Conservation (phyloP, 495 filamentous ascomycete genomes). For the Penicillium crystallinum region DNA sequence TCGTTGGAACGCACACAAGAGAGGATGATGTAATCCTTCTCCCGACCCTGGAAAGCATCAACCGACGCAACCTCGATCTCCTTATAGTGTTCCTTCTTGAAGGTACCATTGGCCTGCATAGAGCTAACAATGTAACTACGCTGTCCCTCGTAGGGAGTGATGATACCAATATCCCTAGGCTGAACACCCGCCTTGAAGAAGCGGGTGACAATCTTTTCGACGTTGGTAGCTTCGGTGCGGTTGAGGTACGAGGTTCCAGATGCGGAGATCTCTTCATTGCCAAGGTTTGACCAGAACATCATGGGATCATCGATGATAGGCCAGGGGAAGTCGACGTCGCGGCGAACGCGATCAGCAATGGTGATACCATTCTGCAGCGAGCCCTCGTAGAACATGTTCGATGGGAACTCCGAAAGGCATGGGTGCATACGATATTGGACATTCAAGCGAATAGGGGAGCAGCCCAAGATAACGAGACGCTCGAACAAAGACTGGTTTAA, state of each 20-base stretch:
- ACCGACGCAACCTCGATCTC: slow-evolving; percentile 98
- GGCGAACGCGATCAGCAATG: slow-evolving; percentile 76
- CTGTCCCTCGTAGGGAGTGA: slow-evolving; percentile 98
- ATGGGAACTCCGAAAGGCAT: slow-evolving; percentile 95
- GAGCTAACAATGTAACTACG: slow-evolving; percentile 97
- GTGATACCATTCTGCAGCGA: slow-evolving; percentile 97
- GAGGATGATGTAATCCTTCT: slow-evolving; percentile 98
- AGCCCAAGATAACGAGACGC: slow-evolving; percentile 88
- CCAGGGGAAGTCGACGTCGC: slow-evolving; percentile 98
- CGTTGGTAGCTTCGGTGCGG: slow-evolving; percentile 92
- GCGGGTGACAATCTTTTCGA: slow-evolving; percentile 95
- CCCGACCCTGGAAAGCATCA: slow-evolving; percentile 97
- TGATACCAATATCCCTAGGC: slow-evolving; percentile 89
- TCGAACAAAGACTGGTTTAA: slow-evolving; percentile 97
- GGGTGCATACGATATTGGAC: slow-evolving; percentile 99
- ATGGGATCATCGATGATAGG: slow-evolving; percentile 90
- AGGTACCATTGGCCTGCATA: slow-evolving; percentile 95
- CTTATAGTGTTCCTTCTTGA: slow-evolving; percentile 98
- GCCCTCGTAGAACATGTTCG: slow-evolving; percentile 99
- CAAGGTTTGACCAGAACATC: slow-evolving; percentile 99
- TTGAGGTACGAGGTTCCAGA: slow-evolving; percentile 98
- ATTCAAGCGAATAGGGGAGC: slow-evolving; percentile 87
- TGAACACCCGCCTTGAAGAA: slow-evolving; percentile 99
- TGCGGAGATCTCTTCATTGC: slow-evolving; percentile 96
- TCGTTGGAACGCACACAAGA: slow-evolving; percentile 99